These are phyloP conservation scores for Aspergillus bertholletiae DNA, from an alignment of 495 filamentous ascomycete species.

Conservation along the genomic window DNA sequence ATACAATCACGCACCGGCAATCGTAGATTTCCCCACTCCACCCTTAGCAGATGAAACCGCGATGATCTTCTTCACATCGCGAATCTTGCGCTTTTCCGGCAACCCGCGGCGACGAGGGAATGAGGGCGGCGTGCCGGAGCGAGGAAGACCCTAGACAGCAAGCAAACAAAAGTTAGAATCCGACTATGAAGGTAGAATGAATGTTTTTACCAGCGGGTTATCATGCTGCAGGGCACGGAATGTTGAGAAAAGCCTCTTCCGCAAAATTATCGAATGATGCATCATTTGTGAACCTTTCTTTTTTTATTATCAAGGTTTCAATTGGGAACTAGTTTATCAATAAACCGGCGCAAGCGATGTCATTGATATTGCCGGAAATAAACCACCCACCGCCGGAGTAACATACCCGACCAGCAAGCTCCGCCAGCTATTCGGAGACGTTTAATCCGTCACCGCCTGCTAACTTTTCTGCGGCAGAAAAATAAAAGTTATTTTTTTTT, in stretches of 20 bases:
- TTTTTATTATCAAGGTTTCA: no score
- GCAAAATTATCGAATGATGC: slow-evolving; percentile 7
- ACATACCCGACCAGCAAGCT: not conserved
- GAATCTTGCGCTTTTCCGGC: slow-evolving; percentile 74
- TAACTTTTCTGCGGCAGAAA: slow-evolving; percentile 28
- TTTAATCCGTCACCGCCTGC: slow-evolving; percentile 25
- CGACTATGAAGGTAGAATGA: not conserved
- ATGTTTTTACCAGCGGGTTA: slow-evolving; percentile 69
- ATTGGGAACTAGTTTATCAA: no score
- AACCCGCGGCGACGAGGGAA: slow-evolving; percentile 81
- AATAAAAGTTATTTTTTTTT: no score
- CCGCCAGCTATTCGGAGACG: slow-evolving; percentile 12
- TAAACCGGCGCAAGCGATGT: no score
- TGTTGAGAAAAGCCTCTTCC: slow-evolving; percentile 58
- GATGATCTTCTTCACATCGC: slow-evolving; percentile 78
- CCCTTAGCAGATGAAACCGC: slow-evolving; percentile 95
- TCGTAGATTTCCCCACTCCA: slow-evolving; percentile 92
- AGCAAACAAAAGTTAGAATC: not conserved
- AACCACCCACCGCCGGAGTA: slow-evolving; percentile 21
- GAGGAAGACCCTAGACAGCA: slow-evolving; percentile 67
- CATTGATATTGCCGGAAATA: slow-evolving; percentile 25
- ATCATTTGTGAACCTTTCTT: no score
- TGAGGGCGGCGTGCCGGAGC: slow-evolving; percentile 64
- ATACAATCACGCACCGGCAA: slow-evolving; percentile 73
- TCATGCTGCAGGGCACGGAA: slow-evolving; percentile 70